Conservation (phyloP, 768 basidiomycete species). For the Pleurotus cornucopiae region DNA sequence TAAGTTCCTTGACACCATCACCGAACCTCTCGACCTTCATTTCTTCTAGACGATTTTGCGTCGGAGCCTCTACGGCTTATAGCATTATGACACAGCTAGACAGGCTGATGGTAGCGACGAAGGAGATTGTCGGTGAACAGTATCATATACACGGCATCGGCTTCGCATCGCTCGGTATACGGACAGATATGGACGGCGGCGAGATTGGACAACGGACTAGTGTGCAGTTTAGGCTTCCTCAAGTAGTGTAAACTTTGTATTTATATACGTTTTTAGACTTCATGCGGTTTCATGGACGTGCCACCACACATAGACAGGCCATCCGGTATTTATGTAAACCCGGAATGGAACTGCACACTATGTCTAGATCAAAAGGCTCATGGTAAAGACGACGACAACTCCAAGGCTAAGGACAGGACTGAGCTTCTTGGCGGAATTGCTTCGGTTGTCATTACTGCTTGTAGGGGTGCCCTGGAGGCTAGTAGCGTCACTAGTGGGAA, state of each 20-base stretch:
- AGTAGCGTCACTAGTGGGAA: no score
- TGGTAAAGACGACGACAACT: no score
- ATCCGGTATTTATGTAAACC: no score
- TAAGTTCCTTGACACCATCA: slow-evolving; percentile 30
- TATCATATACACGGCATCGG: slow-evolving; percentile 79
- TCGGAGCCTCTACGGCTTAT: slow-evolving; percentile 68
- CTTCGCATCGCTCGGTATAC: slow-evolving; percentile 16
- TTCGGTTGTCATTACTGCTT: no score
- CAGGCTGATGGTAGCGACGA: slow-evolving; percentile 73
- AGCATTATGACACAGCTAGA: slow-evolving; percentile 72
- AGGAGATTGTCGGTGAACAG: slow-evolving; percentile 84
- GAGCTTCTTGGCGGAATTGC: no score
- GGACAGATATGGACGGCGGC: slow-evolving; percentile 16
- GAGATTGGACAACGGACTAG: slow-evolving; percentile 27
- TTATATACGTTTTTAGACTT: no score
- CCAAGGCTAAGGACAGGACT: no score
- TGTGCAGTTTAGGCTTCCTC: slow-evolving; percentile 9
- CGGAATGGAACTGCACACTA: no score
- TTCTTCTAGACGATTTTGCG: slow-evolving; percentile 54
- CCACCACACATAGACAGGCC: no score
- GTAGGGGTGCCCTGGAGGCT: no score
- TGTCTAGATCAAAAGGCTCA: no score
- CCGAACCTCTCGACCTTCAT: background rate
- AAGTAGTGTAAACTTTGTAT: slow-evolving; percentile 1
- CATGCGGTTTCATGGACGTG: no score